These are phyloP conservation scores for Candida sanyaensis DNA, from an alignment of 1,139 yeast species.

Conservation along the genomic window DNA sequence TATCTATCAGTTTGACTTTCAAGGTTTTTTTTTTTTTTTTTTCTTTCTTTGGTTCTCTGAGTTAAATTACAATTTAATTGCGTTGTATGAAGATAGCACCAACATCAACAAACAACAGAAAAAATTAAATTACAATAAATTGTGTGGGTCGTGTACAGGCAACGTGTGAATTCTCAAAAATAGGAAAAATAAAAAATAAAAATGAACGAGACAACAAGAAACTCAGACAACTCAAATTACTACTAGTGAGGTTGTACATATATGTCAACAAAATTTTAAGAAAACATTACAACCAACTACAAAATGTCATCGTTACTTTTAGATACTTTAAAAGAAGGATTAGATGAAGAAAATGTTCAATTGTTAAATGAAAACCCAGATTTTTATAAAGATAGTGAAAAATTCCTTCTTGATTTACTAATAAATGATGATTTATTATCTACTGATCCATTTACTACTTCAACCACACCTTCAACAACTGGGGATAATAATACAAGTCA, in stretches of 20 bases:
- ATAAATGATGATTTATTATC: slow-evolving; percentile 45
- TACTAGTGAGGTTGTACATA: too few relatives aligned
- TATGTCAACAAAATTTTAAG: too few relatives aligned
- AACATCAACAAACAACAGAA: neutral
- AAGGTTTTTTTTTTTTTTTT: too few relatives aligned
- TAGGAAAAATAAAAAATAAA: too few relatives aligned
- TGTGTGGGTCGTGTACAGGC: neutral
- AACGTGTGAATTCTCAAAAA: neutral
- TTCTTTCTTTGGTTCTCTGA: too few relatives aligned
- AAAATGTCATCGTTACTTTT: slow-evolving; percentile 26
- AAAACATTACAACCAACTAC: neutral
- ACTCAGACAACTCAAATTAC: too few relatives aligned
- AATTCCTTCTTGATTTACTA: slow-evolving; percentile 29
- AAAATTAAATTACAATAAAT: neutral
- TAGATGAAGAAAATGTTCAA: slow-evolving; percentile 18
- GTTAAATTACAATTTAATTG: neutral
- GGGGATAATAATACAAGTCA: slow-evolving; percentile 9
- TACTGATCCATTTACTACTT: slow-evolving; percentile 34
- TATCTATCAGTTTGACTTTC: neutral
- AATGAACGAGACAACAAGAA: too few relatives aligned
- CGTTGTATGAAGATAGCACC: neutral
- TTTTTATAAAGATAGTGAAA: slow-evolving; percentile 17
- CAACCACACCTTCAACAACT: neutral
- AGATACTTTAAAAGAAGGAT: slow-evolving; percentile 22
- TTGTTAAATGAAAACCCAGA: slow-evolving; percentile 15